Conservation (phyloP, 805 yeast genomes). For the Candida coleopterorum region DNA sequence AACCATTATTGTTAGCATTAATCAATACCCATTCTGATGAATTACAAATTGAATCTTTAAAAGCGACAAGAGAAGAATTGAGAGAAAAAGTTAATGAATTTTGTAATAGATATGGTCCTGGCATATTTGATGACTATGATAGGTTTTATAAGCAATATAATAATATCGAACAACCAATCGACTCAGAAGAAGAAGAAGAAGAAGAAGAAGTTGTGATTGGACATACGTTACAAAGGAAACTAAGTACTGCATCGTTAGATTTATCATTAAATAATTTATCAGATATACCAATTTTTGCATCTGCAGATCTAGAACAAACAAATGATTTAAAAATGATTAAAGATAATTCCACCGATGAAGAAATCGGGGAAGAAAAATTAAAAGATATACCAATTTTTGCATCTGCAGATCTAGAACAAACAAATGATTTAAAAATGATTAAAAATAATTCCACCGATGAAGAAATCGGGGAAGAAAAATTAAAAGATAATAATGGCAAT, state of each 20-base stretch:
- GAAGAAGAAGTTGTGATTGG: neutral
- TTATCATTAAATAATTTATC: constrained; percentile 17
- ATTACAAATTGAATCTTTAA: constrained; percentile 29
- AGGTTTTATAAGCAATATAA: constrained; percentile 27
- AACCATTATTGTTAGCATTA: constrained; percentile 32
- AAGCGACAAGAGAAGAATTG: constrained; percentile 22
- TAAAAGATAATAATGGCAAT: neutral
- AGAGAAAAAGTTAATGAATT: constrained; percentile 27
- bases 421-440: constrained; percentile 3
- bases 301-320: constrained; percentile 6
- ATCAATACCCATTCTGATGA: constrained; percentile 24
- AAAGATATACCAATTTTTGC: constrained; percentile 24
- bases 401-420: constrained; percentile 6
- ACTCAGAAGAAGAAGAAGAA: constrained; percentile 4
- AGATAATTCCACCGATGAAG: constrained; percentile 4
- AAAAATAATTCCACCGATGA: constrained; percentile 4
- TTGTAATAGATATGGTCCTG: constrained; percentile 35
- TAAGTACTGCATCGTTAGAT: constrained; percentile 7
- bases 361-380: neutral
- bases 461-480: neutral
- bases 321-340: constrained; percentile 3
- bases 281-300: constrained; percentile 26
- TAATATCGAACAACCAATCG: constrained; percentile 1
- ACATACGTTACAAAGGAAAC: constrained; percentile 1
- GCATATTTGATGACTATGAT: constrained; percentile 33